Evolutionary conservation across 1,284 basidiomycete genomes (phyloP).

Genomic region (Tilletia indica): DNA sequence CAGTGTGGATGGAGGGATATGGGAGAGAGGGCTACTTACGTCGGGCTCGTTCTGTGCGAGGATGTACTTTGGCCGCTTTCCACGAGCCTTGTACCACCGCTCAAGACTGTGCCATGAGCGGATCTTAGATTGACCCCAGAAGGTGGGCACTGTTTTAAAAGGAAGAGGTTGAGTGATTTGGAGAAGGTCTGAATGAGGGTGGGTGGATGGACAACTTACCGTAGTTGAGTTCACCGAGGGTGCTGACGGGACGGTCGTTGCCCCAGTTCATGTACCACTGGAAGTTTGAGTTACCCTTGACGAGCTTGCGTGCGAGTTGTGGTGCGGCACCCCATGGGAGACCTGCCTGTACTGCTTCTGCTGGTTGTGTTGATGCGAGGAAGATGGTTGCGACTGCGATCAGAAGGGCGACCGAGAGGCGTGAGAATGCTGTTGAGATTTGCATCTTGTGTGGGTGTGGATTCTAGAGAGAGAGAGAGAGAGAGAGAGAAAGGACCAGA

Average conservation of each 20-base stretch:
- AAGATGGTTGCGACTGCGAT: slow-evolving; percentile 7
- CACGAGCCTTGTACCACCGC: not conserved
- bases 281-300: not conserved
- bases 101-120: not conserved
- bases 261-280: slow-evolving; percentile 14
- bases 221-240: slow-evolving; percentile 30
- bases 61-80: slow-evolving; percentile 29
- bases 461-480: not conserved
- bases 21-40: slow-evolving; percentile 17
- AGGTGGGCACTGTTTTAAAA: slow-evolving; percentile 36
- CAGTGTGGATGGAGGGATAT: too few relatives aligned
- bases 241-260: not conserved
- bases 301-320: slow-evolving; percentile 12
- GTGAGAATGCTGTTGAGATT: not conserved
- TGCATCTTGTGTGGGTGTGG: not conserved
- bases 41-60: slow-evolving; percentile 52
- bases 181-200: too few relatives aligned
- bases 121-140: slow-evolving; percentile 43
- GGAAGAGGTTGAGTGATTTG: too few relatives aligned
- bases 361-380: not conserved
- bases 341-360: not conserved
- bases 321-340: slow-evolving; percentile 10
- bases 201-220: too few relatives aligned
- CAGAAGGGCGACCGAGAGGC: slow-evolving; percentile 2
- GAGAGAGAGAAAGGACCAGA: not conserved